These are phyloP conservation scores for Aphanoascus verrucosus DNA, from an alignment of 2,329 filamentous ascomycete species.

Conservation along the genomic window DNA sequence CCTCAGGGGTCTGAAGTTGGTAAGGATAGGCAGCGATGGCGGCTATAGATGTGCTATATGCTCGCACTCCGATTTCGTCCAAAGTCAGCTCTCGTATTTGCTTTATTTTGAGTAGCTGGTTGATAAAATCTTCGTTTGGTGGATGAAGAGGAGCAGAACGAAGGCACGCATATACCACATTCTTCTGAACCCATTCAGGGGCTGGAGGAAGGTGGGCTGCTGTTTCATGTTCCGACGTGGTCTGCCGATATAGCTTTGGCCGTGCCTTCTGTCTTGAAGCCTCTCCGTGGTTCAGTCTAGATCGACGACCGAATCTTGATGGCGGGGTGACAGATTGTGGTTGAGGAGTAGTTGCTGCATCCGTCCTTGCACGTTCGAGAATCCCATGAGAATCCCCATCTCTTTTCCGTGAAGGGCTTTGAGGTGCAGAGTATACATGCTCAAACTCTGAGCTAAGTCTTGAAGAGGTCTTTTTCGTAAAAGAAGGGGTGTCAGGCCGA, in stretches of 20 bases:
- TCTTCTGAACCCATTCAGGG: conserved; percentile 57
- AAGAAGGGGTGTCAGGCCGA: conserved; percentile 2
- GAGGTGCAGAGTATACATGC: conserved; percentile 5
- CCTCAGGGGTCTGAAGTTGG: conserved; percentile 36
- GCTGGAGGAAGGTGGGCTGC: conserved; percentile 48
- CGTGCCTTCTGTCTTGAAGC: conserved; percentile 19
- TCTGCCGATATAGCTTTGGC: conserved; percentile 51
- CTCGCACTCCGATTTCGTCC: conserved; percentile 69
- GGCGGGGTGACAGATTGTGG: conserved; percentile 8
- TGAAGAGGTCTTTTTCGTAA: conserved; percentile 10
- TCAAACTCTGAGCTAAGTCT: conserved; percentile 5
- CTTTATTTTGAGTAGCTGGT: conserved; percentile 62
- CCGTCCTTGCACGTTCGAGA: conserved; percentile 45
- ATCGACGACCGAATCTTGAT: conserved; percentile 4
- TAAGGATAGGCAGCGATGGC: conserved; percentile 70
- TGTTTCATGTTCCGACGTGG: conserved; percentile 68
- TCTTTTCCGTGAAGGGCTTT: conserved; percentile 12
- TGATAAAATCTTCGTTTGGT: conserved; percentile 66
- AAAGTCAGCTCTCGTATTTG: conserved; percentile 57
- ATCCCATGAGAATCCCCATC: conserved; percentile 25
- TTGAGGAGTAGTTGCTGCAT: conserved; percentile 25
- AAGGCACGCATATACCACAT: conserved; percentile 66
- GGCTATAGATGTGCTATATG: conserved; percentile 81
- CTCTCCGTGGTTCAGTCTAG: conserved; percentile 14
- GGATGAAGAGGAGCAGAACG: conserved; percentile 58